Percentiles rank a stretch among this genome's conserved stretches.
phyloP scores from a whole-genome alignment of 1,139 yeast species.

The Magnusiomyces tetraspermus region DNA sequence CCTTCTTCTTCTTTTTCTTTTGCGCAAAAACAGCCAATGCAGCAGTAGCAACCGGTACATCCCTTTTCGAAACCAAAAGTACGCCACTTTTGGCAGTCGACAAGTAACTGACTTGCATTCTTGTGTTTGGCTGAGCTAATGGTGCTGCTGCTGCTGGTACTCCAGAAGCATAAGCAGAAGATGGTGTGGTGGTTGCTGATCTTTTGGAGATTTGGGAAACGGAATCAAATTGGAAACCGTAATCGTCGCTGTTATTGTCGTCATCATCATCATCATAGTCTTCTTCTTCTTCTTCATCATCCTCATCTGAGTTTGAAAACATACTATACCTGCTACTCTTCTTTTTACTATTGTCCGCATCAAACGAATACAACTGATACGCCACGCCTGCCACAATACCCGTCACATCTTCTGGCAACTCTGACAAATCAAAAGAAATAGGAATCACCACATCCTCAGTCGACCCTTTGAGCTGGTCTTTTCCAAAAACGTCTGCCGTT shows the following conservation, averaged over 20 bases:
- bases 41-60: slow-evolving; percentile 25
- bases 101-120: slow-evolving; percentile 46
- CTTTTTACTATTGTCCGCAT: too few relatives aligned
- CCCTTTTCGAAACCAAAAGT: slow-evolving; percentile 50
- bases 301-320: too few relatives aligned
- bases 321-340: too few relatives aligned
- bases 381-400: slow-evolving; percentile 67
- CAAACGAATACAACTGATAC: not conserved
- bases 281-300: not conserved
- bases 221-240: not conserved
- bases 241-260: not conserved
- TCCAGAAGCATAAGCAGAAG: too few relatives aligned
- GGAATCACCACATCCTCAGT: slow-evolving; percentile 50
- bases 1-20: not conserved
- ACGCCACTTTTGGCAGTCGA: slow-evolving; percentile 56
- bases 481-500: slow-evolving; percentile 29
- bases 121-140: not conserved
- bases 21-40: slow-evolving; percentile 12
- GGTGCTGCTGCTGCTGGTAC: too few relatives aligned
- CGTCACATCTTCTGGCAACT: slow-evolving; percentile 50
- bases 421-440: slow-evolving; percentile 45
- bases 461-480: slow-evolving; percentile 44
- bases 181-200: not conserved
- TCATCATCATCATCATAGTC: not conserved
- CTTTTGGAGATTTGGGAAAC: not conserved